These are phyloP conservation scores for Acacia melanoxylon DNA, from an alignment of 306 rosid genomes.

Conservation along the genomic window DNA sequence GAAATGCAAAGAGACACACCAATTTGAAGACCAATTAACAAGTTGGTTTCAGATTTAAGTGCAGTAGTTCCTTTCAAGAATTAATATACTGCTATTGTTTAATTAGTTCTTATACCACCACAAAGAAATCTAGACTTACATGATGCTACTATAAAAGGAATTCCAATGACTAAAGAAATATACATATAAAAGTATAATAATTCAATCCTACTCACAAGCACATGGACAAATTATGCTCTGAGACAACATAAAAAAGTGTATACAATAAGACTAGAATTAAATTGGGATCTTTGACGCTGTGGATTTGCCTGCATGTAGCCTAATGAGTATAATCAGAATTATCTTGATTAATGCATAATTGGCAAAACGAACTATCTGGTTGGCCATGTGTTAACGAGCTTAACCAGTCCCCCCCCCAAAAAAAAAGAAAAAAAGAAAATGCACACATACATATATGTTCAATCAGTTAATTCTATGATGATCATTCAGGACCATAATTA, in stretches of 20 bases:
- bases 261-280: neutral
- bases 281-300: neutral
- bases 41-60: neutral
- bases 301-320: neutral
- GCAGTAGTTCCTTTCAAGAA: neutral
- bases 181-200: neutral
- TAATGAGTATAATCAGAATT: neutral
- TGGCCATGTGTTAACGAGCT: neutral
- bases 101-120: neutral
- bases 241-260: neutral
- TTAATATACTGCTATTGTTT: neutral
- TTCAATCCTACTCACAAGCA: neutral
- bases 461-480: neutral
- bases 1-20: neutral
- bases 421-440: too few relatives aligned
- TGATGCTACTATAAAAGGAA: neutral
- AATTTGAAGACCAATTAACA: neutral
- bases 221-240: neutral
- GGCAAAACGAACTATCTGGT: neutral
- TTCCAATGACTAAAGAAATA: neutral
- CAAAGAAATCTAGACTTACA: neutral
- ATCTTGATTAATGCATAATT: neutral
- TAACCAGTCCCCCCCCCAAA: neutral
- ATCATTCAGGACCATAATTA: slow-evolving; percentile 22
- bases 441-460: neutral